Evolutionary conservation across 345 rosid genomes (phyloP), one percentile per base, ranked within the genome.

Genomic region (Xanthoceras sorbifolium): DNA sequence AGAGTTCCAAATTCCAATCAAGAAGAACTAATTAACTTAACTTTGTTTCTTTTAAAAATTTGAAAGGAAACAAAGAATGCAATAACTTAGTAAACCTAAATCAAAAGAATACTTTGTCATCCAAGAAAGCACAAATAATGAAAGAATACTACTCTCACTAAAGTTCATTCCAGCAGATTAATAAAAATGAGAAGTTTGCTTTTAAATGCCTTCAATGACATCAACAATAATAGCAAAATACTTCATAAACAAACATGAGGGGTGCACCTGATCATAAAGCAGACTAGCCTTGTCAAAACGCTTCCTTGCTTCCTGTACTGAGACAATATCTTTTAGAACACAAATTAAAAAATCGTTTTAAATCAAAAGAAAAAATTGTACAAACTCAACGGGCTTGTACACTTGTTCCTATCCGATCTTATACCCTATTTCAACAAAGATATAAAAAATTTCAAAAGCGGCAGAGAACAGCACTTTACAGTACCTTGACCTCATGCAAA

Each of bases 271-370:
- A 71, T 97, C 98, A 73, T 97, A 97, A 42, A 88, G 80, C 78
- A 97, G 90, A 79, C 96, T 87, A 77, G 98, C 94, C 89, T 94
- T 97, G 87, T 97, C 99, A 87, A 97, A 97, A 48, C 89, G 89
- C 83, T 91, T 97, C 77, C 97, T 89, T 36, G 96, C 98, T 92
- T 97, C 99, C 98, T 97, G 90, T 85, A 79, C 67, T 64, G 82
- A 85, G 78, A 74, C 64, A 74, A 68, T 25, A 78, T 77, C 71
- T 71, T 74, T 82, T 81, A 86, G 78, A 68, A 40, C 11, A 61
- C 22, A 64, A 64, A 44, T 5, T 15, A 31, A 74, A 75, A 26
- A 18, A 44, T 44, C n/a, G 15, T 26, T 55, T 10, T 14, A 22
- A n/a, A 32, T 54, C 10, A 3, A 17, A 40, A 25, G 7, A 2